Evolutionary conservation across 345 rosid species (phyloP).

Genomic region (Syzygium aqueum): DNA sequence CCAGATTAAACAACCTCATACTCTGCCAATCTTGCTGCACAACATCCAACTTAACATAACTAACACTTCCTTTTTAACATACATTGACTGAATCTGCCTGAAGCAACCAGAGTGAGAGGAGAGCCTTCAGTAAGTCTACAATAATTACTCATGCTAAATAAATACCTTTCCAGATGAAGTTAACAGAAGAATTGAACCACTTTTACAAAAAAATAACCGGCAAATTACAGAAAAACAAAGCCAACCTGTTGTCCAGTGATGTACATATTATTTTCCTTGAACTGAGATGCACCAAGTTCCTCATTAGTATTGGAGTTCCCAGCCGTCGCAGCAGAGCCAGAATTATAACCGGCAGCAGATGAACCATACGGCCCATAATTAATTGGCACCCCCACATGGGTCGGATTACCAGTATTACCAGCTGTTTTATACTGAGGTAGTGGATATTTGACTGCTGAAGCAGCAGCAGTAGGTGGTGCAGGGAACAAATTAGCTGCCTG

Average conservation of each 20-base stretch:
- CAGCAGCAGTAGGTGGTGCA: conserved; percentile 53
- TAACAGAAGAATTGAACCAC: neutral
- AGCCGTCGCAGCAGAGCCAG: conserved; percentile 47
- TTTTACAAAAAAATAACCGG: neutral
- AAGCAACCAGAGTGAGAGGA: neutral
- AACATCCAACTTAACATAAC: neutral
- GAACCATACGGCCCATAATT: conserved; percentile 78
- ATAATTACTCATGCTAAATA: neutral
- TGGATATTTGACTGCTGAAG: conserved; percentile 65
- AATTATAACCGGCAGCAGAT: conserved; percentile 65
- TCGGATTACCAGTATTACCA: conserved; percentile 48
- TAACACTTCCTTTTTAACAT: neutral
- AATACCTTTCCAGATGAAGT: neutral
- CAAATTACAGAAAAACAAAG: neutral
- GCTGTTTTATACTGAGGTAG: conserved; percentile 83
- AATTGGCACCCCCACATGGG: conserved; percentile 69
- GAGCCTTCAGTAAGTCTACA: neutral
- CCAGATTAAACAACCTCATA: neutral
- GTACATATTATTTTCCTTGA: conserved; percentile 75
- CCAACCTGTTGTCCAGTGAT: conserved; percentile 70
- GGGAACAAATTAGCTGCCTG: conserved; percentile 69
- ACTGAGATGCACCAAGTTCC: conserved; percentile 68
- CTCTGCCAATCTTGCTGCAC: neutral
- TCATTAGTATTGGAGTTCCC: conserved; percentile 66
- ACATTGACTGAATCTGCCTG: neutral